Percentiles rank a stretch among this genome's conserved stretches.
Evolutionary conservation across 2,329 filamentous ascomycete genomes (phyloP).

Genomic region (Fusarium siculi): DNA sequence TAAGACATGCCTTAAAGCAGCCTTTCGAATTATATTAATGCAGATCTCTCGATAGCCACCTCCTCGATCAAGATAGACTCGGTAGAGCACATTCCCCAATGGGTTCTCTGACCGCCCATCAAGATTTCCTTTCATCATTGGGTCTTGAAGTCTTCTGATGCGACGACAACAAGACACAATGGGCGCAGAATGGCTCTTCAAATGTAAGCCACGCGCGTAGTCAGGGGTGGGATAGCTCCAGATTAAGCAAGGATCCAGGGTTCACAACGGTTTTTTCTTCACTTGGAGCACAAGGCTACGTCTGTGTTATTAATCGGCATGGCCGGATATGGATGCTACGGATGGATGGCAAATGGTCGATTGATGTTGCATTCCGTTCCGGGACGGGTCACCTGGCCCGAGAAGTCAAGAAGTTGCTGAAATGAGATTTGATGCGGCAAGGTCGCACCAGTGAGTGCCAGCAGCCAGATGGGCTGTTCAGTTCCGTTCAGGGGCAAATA

Average conservation of each 20-base stretch:
- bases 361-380: constrained; percentile 16
- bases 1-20: neutral
- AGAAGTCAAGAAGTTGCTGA: neutral
- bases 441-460: constrained; percentile 12
- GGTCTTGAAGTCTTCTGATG: neutral
- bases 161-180: neutral
- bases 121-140: neutral
- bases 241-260: constrained; percentile 20
- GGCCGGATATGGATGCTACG: constrained; percentile 15
- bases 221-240: constrained; percentile 27
- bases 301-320: constrained; percentile 20
- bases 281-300: neutral
- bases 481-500: constrained; percentile 12
- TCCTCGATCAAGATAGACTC: neutral
- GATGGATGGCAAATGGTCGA: constrained; percentile 10
- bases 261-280: constrained; percentile 23
- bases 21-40: neutral
- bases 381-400: constrained; percentile 23
- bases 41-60: neutral
- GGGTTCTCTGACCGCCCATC: neutral
- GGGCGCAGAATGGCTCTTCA: neutral
- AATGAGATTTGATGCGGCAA: constrained; percentile 32
- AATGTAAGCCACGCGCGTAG: constrained; percentile 25
- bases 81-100: neutral
- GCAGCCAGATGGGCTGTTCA: neutral